Evolutionary conservation across 306 rosid genomes (phyloP), one percentile per base, ranked within the genome.

Genomic region (Albizia julibrissin): DNA sequence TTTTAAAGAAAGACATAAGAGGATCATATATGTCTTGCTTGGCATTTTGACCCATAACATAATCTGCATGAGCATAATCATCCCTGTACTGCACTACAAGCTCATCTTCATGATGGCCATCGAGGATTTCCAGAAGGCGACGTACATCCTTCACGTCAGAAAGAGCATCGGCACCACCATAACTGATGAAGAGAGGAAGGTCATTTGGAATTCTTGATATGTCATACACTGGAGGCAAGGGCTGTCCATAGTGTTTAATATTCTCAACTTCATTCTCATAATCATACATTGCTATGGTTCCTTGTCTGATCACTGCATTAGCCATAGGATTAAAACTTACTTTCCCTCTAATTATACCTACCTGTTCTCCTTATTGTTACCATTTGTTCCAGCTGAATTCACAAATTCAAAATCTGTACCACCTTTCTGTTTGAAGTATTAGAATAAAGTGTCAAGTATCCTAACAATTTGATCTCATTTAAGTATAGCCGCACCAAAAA

Each of bases 61-160:
- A 94, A 89, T 92, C 98, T 29, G 91, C 80, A 88, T 94, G 98
- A 66, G 95, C 98, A 88, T 94, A 92, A 72, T 92, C 92, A 71
- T 90, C 88, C 54, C 85, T 77, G 58, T 79, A 92, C 84, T 88
- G 92, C 42, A 88, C 90, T 10, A 89, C 92, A 81, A 94, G 90
- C 82, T 89, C 91, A 78, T 88, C 92, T 69, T 80, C 76, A 18
- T 86, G 82, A 37, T 90, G 98, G 82, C 86, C 91, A 72, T 81
- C 61, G 16, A 94, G 91, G 80, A 77, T 83, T 75, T 82, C 81
- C 34, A 94, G 69, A 71, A 94, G 84, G 69, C 59, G 87, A 42
- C 74, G 86, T 31, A 90, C 97, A 65, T 90, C 98, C 62, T 89
- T 86, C 44, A 85, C 94, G 74, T 90, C 97, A 3, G 98, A 86